Evolutionary conservation across 139 green algal species (phyloP).

Genomic region (Coelastrella sp.): DNA sequence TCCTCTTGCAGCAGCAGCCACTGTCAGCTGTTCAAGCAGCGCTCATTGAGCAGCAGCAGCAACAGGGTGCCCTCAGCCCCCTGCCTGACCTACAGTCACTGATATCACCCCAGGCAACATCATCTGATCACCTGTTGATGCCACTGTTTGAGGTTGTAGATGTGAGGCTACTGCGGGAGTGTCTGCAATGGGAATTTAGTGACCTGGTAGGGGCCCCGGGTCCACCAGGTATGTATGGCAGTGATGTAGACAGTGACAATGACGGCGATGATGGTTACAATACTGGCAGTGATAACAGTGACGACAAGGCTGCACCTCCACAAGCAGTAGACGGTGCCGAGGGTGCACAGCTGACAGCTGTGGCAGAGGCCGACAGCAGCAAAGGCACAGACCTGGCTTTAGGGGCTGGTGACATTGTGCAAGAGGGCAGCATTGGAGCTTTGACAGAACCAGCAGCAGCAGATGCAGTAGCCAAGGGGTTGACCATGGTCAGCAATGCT

Average conservation of each 20-base stretch:
- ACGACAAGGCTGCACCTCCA: neutral
- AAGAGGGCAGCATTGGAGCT: neutral
- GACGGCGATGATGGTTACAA: neutral
- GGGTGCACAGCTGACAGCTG: neutral
- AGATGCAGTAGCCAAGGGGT: neutral
- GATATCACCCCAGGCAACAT: neutral
- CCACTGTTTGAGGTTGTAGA: conserved; percentile 60
- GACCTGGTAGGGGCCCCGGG: conserved; percentile 53
- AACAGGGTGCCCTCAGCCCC: neutral
- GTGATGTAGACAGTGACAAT: neutral
- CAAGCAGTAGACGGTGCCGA: too few relatives aligned
- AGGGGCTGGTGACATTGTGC: neutral
- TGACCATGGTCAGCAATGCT: too few relatives aligned
- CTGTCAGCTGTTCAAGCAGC: conserved; percentile 4
- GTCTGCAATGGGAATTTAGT: conserved; percentile 81
- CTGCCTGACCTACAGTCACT: neutral
- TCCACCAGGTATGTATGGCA: conserved; percentile 30
- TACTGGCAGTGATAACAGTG: neutral
- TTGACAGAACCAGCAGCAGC: neutral
- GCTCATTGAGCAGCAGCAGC: neutral
- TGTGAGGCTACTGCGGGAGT: conserved; percentile 82
- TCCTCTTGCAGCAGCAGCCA: neutral
- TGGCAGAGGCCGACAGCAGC: too few relatives aligned
- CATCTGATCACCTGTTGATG: conserved; percentile 19
- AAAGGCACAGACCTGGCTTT: too few relatives aligned